phyloP scores from a whole-genome alignment of 139 green algal genomes.

The Coccomyxa sp. region DNA sequence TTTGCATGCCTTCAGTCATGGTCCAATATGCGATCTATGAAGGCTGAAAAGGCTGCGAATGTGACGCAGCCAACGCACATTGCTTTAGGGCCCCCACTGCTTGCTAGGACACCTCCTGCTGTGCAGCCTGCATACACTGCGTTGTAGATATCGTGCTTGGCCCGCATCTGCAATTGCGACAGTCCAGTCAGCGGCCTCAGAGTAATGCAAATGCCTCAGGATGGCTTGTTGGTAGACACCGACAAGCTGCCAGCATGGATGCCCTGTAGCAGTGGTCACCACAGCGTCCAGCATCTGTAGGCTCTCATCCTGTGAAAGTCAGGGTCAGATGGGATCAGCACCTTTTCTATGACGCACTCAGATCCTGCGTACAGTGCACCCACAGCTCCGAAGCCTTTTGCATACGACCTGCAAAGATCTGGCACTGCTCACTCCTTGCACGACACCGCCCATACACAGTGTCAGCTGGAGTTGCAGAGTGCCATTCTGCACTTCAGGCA shows the following conservation, averaged over 20 bases:
- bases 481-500: too few species aligned
- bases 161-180: conserved; percentile 36
- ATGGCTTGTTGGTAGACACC: too few species aligned
- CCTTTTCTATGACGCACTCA: conserved; percentile 94
- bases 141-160: conserved; percentile 90
- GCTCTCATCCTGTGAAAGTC: too few species aligned
- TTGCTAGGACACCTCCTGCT: conserved; percentile 79
- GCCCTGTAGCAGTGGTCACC: too few species aligned
- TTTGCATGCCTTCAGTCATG: conserved; percentile 10
- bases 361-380: conserved; percentile 85
- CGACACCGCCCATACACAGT: too few species aligned
- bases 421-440: too few species aligned
- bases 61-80: conserved; percentile 85
- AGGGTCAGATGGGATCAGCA: too few species aligned
- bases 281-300: too few species aligned
- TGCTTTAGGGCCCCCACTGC: conserved; percentile 68
- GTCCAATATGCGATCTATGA: conserved; percentile 85
- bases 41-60: conserved; percentile 82
- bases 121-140: conserved; percentile 84
- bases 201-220: too few species aligned
- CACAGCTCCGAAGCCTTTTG: conserved; percentile 89
- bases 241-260: too few species aligned
- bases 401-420: conserved; percentile 75
- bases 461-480: too few species aligned
- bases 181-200: too few species aligned